Evolutionary conservation across 2,329 filamentous ascomycete species (phyloP), one percentile per base, ranked within the genome.

Genomic region (Ophiostoma australiae): DNA sequence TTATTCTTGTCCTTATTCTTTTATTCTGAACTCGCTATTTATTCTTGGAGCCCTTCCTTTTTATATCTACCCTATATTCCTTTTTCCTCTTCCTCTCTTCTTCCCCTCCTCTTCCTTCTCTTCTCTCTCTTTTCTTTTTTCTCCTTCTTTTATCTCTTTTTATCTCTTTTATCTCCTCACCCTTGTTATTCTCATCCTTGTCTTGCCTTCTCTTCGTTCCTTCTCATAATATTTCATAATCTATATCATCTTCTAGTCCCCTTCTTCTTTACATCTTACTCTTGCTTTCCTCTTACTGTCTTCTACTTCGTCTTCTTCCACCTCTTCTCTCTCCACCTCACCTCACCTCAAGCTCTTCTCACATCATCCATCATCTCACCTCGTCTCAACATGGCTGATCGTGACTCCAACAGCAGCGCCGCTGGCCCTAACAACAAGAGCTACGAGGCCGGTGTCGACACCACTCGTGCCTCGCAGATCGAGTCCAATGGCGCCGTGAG

Each of bases 121-220:
- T 63, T 33, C 27, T 33, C 33, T 33, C 6, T 13, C 17, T 20
- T 63, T 63, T 17, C 13, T 27, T 23, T 58, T 7, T 55, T 61
- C 55, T 17, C 23, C 41, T 63, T 44, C 11, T 72, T 27, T 67
- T 58, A 31, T 31, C 66, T 33, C 48, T 27, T 68, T 61, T 67
- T 33, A 31, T 58, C 52, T 27, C 3, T 58, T 13, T 58, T 27
- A 27, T 63, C 27, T 31, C 13, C 2, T 33, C 4, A 33, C 27
- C 27, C 58, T 33, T 61, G 27, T 61, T 6, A 6, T 27, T 33
- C 23, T 63, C 58, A 58, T 27, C 52, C 52, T 58, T 27, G 52
- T 58, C 44, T 39, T 39, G 37, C 10, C 20, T 48, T n/a, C 20
- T 44, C 5, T 48, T 7, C 44, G n/a, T 48, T 48, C 44, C 44